Evolutionary conservation across 2,329 filamentous ascomycete genomes (phyloP), one percentile per base, ranked within the genome.

Genomic region (Plectosphaerella plurivora): DNA sequence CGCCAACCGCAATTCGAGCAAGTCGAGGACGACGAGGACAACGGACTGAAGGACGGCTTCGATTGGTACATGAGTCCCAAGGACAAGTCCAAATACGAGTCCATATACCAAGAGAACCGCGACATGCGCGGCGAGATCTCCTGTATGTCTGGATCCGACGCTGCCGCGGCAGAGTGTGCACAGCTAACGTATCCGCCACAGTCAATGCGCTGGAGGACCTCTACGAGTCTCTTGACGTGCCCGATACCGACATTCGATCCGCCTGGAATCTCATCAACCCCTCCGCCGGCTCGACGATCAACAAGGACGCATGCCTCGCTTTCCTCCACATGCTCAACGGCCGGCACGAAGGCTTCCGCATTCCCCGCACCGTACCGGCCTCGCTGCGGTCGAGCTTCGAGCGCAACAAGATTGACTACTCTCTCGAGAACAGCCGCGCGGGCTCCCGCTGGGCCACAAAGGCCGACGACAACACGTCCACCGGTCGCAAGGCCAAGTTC

Each of bases 251-350:
- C 67, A 80, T 97, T 59, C 85, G 91, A 61, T 94, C 88, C 16
- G 93, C 92, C 9, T 97, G 94, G 93, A 99, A 97, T 72, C 82
- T 99, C 16, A 89, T 97, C 63, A 99, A 99, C 75, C 94, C 93
- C 6, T 92, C 89, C 25, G 91, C 90, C 51, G 79, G 82, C 22
- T 78, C 86, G 25, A 84, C 86, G 48, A 94, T 99, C 68, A 93
- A 91, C 70, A 97, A 97, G 74, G 93, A 99, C 70, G 93, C 94
- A 48, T 88, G 87, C 56, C 84, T 99, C 39, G 92, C 91, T 15
- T 99, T 99, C 73, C 79, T 99, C 47, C 94, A 99, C 72, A 96
- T 99, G 62, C 85, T 99, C 52, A 97, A 96, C 74, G 89, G 94
- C 75, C 84, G 94, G 46, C 93, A 97, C 69, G 93, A 97, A 66